Evolutionary conservation across 2,329 filamentous ascomycete genomes (phyloP), one percentile per base, ranked within the genome.

Genomic region (Pseudopyrenochaeta lycopersici): DNA sequence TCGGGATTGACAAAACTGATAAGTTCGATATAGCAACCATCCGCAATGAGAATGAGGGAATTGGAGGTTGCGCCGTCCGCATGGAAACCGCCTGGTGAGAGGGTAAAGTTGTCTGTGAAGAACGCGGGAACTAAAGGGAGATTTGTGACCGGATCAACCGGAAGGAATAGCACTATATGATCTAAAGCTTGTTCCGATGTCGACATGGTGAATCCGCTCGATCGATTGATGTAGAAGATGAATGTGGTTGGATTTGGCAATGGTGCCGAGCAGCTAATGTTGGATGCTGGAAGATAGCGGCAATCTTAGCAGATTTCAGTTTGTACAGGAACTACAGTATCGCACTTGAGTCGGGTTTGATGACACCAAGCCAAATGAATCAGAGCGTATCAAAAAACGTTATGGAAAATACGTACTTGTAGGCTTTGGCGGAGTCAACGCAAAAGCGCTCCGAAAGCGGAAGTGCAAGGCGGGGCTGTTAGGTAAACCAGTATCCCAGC

Each of bases 1-100:
- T 72, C 67, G 36, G 78, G 80, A 17, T 82, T 70, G 43, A 85
- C 76, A 67, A 89, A 90, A 33, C 85, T 82, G 54, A 89, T 87
- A 45, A 90, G 76, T 66, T 90, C 88, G 47, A 90, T 76, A 73
- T 90, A 90, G 18, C 82, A 82, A 27, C 88, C 88, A 61, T 90
- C 87, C 21, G 77, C 64, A 54, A 90, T 83, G 12, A 88, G 74
- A 17, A 89, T 81, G 15, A 90, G 82, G 38, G 81, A 82, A 74
- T 90, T 90, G 81, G 82, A 1, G 82, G 90, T 60, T 77, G 68
- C 77, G 12, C 82, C 82, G 57, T 87, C 87, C 7, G 85, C 82
- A 63, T 90, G 87, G 14, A 75, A 78, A 31, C 88, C 88, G 48
- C 88, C 88, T 2, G 84, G 79, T 29, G 82, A 81, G 48, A 90